Evolutionary conservation across 495 filamentous ascomycete genomes (phyloP).

Genomic region (Tuber borchii): DNA sequence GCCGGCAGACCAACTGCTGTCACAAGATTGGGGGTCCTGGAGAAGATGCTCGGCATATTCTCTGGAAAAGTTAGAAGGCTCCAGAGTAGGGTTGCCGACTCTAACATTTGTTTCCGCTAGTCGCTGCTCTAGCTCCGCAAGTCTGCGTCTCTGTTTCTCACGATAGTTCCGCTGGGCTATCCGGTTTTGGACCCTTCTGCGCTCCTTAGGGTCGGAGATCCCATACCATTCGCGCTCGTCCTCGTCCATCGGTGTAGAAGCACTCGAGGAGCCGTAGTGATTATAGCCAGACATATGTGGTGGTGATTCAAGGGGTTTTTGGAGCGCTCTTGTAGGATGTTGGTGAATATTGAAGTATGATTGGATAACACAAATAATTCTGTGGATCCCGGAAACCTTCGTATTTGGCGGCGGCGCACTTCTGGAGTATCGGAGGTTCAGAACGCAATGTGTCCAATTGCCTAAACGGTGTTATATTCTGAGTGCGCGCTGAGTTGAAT

Average conservation of each 20-base stretch:
- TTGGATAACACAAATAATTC: neutral
- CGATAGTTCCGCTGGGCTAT: constrained; percentile 35
- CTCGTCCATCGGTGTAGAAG: constrained; percentile 14
- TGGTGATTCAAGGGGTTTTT: neutral
- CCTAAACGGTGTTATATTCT: neutral
- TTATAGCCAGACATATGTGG: constrained; percentile 13
- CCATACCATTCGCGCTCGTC: constrained; percentile 45
- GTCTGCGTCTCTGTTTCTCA: constrained; percentile 21
- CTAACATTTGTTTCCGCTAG: constrained; percentile 15
- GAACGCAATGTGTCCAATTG: neutral
- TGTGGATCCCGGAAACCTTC: neutral
- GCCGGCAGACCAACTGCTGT: constrained; percentile 12
- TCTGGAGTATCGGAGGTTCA: neutral
- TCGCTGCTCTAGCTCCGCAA: constrained; percentile 13
- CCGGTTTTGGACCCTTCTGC: constrained; percentile 32
- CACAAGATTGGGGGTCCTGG: neutral
- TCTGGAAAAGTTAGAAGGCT: constrained; percentile 3
- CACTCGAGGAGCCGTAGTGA: constrained; percentile 13
- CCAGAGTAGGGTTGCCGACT: neutral
- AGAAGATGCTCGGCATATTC: constrained; percentile 14
- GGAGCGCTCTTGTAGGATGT: neutral
- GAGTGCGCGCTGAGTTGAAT: neutral
- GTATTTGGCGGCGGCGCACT: neutral
- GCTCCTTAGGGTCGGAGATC: constrained; percentile 30
- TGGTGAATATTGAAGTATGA: neutral